Evolutionary conservation across 2,329 filamentous ascomycete species (phyloP), one percentile per base, ranked within the genome.

Genomic region (Periconia sp.): DNA sequence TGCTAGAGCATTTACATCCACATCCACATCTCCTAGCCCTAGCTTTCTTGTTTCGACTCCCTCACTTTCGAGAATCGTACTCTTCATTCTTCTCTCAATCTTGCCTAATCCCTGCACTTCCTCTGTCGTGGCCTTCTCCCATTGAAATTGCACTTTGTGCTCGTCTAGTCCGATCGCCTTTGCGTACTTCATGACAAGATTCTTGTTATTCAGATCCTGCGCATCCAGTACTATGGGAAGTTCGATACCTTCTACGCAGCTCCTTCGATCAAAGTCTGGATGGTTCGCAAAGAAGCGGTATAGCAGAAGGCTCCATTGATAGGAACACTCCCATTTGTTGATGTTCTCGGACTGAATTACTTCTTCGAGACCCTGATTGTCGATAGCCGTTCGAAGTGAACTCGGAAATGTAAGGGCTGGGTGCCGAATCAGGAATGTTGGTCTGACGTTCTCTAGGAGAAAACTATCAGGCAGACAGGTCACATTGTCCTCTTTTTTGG

Each of bases 401-500:
- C 47, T 52, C 1, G 58, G 53, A 17, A 60, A 52, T 1, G 47
- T 38, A 31, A 60, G 55, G 3, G 41, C 43, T 1, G 58, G 58
- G 23, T 60, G 48, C 9, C 56, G 51, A 23, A 59, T 54, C 4
- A 62, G 44, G 16, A 62, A 52, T 7, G 58, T 59, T 1, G 48
- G 41, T 10, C 34, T 36, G 3, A 47, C n/a, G 8, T 21, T 16
- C 8, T 28, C 15, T 10, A 50, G 38, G 5, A 52, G 40, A 13
- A 60, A 30, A 0, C 13, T 11, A 33, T 45, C 43, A 2, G 56
- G 56, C 8, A 60, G 16, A 18, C 25, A 46, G 1, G 54, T 61
- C 13, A 50, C 41, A 19, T 58, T 61, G 5, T 33, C 18, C 11
- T 17, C 5, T 23, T 10, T 8, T 36, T 36, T 17, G 23, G 23